These are phyloP conservation scores for Vitis hybrid DNA, from an alignment of 177 flowering plant genomes.

Conservation along the genomic window DNA sequence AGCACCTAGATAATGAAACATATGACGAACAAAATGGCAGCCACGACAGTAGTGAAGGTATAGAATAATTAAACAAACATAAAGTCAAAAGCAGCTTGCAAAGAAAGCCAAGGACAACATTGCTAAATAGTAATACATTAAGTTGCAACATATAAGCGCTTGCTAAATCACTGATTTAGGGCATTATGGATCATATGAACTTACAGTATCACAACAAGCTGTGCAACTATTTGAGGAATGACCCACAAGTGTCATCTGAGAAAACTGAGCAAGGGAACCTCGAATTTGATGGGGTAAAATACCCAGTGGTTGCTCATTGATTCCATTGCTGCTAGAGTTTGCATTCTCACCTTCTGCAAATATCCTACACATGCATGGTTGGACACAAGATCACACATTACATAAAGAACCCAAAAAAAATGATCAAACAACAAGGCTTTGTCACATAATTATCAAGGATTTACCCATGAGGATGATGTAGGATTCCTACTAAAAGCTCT, in stretches of 20 bases:
- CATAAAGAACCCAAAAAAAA: not conserved
- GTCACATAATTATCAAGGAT: slow-evolving; percentile 2
- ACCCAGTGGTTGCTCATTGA: slow-evolving; percentile 78
- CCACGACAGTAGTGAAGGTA: not conserved
- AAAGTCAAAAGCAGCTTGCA: not conserved
- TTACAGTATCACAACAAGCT: slow-evolving; percentile 82
- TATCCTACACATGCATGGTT: slow-evolving; percentile 44
- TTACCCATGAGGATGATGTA: slow-evolving; percentile 94
- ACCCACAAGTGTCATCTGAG: slow-evolving; percentile 90
- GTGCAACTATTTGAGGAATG: slow-evolving; percentile 88
- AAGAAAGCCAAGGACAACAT: not conserved
- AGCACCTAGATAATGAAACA: too few relatives aligned
- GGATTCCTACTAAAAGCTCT: slow-evolving; percentile 80
- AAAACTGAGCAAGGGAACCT: slow-evolving; percentile 80
- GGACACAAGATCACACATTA: slow-evolving; percentile 3
- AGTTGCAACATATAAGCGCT: not conserved
- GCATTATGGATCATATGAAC: slow-evolving; percentile 14
- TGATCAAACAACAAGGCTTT: not conserved
- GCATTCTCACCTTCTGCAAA: slow-evolving; percentile 69
- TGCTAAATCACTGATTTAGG: not conserved
- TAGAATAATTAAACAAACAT: not conserved
- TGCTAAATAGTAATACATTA: not conserved
- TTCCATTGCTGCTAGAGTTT: slow-evolving; percentile 31
- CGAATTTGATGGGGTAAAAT: slow-evolving; percentile 94
- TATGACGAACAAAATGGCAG: too few relatives aligned